Percentiles rank a stretch among this genome's conserved stretches.
These are phyloP conservation scores for Aspergillus glaucus DNA, from an alignment of 2,329 filamentous ascomycete genomes.

Conservation along the genomic window DNA sequence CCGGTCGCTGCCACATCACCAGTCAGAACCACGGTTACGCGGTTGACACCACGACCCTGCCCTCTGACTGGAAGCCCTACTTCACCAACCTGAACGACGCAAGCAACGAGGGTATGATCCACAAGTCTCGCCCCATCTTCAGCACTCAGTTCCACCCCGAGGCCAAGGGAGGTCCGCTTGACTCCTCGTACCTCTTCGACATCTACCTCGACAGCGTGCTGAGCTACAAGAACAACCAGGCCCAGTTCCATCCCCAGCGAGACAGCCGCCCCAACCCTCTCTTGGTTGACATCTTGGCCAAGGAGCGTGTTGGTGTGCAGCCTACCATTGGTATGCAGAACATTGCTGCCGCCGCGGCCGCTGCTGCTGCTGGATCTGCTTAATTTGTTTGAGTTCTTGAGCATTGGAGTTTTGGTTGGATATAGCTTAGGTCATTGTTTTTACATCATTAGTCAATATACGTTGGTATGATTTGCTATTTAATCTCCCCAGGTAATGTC, in stretches of 20 bases:
- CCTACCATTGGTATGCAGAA: conserved; percentile 54
- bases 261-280: conserved; percentile 84
- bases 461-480: conserved; percentile 4
- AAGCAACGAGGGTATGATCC: conserved; percentile 95
- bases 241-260: conserved; percentile 62
- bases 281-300: conserved; percentile 82
- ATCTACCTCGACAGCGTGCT: conserved; percentile 87
- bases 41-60: conserved; percentile 76
- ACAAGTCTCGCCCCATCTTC: conserved; percentile 94
- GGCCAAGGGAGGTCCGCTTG: conserved; percentile 93
- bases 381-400: conserved; percentile 8
- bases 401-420: conserved; percentile 10
- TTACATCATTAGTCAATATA: background rate
- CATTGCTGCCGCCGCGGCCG: conserved; percentile 28
- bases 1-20: conserved; percentile 96
- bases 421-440: conserved; percentile 11
- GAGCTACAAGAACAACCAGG: conserved; percentile 79
- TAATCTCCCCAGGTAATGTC: background rate
- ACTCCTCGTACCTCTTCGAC: conserved; percentile 94
- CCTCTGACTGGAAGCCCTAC: conserved; percentile 90
- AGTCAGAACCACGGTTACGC: conserved; percentile 98
- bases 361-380: conserved; percentile 21
- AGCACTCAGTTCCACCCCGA: conserved; percentile 98
- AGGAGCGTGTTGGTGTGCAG: conserved; percentile 89
- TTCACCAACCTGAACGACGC: conserved; percentile 98